A percentile compares a stretch with the other conserved stretches of the same genome.
These are phyloP conservation scores for Jatropha podagrica DNA, from an alignment of 441 rosid species.

Conservation along the genomic window DNA sequence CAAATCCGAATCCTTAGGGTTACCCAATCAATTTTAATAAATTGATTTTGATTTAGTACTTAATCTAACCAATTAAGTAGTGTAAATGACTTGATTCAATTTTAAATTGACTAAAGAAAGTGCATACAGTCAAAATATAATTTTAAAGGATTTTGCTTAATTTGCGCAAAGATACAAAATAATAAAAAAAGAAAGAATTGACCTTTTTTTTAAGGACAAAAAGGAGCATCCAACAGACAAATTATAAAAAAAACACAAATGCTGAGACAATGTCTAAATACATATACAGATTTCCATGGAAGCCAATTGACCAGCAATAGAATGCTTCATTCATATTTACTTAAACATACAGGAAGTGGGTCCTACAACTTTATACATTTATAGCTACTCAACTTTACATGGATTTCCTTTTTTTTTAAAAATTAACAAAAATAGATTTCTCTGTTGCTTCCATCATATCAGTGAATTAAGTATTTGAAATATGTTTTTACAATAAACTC, in stretches of 20 bases:
- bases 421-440: too few relatives aligned
- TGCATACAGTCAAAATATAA: too few relatives aligned
- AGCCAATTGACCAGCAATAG: not conserved
- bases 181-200: not conserved
- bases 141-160: too few relatives aligned
- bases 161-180: not conserved
- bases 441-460: too few relatives aligned
- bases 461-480: too few relatives aligned
- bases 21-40: too few relatives aligned
- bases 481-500: too few relatives aligned
- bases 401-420: not conserved
- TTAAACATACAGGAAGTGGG: not conserved
- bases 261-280: not conserved
- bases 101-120: too few relatives aligned
- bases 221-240: not conserved
- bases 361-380: not conserved
- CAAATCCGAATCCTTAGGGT: too few relatives aligned
- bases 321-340: not conserved
- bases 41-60: too few relatives aligned
- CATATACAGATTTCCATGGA: not conserved
- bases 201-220: not conserved
- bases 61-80: too few relatives aligned
- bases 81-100: too few relatives aligned
- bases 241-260: not conserved
- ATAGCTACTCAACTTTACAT: not conserved